Percentiles rank a stretch among this genome's conserved stretches.
These are phyloP conservation scores for Sporothrix curviconia DNA, from an alignment of 2,329 filamentous ascomycete species.

Conservation along the genomic window DNA sequence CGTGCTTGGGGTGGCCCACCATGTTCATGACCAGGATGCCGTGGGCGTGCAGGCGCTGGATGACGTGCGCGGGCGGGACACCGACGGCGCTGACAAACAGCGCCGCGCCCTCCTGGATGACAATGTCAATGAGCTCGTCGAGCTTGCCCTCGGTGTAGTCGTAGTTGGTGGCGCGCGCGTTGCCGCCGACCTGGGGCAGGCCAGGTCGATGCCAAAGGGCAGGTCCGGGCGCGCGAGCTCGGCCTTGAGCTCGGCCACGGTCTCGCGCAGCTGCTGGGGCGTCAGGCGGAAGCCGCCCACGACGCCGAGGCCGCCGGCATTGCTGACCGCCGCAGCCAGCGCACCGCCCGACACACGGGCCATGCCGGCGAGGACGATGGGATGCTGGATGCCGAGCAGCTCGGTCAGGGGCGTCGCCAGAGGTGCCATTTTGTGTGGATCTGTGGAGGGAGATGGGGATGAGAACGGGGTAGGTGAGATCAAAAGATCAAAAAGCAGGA, in stretches of 20 bases:
- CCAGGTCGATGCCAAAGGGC: slow-evolving; percentile 87
- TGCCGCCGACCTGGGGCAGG: slow-evolving; percentile 83
- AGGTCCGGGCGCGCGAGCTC: slow-evolving; percentile 59
- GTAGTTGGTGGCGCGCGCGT: slow-evolving; percentile 83
- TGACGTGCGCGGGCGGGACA: slow-evolving; percentile 67
- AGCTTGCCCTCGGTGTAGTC: slow-evolving; percentile 90
- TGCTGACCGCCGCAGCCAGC: slow-evolving; percentile 80
- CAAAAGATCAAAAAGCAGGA: neutral
- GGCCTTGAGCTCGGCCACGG: slow-evolving; percentile 80
- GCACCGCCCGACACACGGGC: slow-evolving; percentile 72
- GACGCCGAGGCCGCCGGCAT: slow-evolving; percentile 77
- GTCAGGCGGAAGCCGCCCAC: slow-evolving; percentile 68
- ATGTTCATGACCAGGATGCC: slow-evolving; percentile 93
- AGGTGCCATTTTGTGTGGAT: slow-evolving; percentile 26
- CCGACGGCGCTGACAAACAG: slow-evolving; percentile 87
- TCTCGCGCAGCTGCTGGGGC: slow-evolving; percentile 65
- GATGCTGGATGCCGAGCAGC: slow-evolving; percentile 78
- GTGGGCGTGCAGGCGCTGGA: slow-evolving; percentile 69
- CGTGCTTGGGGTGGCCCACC: slow-evolving; percentile 89
- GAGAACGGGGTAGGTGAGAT: neutral
- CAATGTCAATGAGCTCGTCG: slow-evolving; percentile 80
- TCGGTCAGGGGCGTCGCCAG: slow-evolving; percentile 72
- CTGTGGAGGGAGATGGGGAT: neutral
- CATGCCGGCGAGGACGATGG: slow-evolving; percentile 91
- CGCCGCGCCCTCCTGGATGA: slow-evolving; percentile 73